Conservation (phyloP, 2,329 filamentous ascomycete genomes). For the Aspergillus tanneri region DNA sequence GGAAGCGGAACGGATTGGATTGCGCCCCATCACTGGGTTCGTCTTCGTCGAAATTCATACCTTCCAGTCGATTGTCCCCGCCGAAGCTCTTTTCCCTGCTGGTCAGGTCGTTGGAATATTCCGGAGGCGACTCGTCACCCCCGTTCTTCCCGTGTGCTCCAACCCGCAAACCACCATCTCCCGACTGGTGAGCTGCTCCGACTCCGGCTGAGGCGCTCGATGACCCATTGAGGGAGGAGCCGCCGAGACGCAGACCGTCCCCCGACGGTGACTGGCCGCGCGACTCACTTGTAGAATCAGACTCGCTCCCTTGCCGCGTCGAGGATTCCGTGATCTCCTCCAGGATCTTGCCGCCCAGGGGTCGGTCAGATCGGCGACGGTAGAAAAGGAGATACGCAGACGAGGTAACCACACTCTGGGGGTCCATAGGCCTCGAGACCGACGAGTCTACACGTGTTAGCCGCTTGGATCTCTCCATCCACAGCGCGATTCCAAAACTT, state of each 20-base stretch:
- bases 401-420: conserved; percentile 64
- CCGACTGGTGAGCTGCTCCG: conserved; percentile 70
- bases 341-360: conserved; percentile 77
- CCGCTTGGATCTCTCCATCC: background rate
- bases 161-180: conserved; percentile 59
- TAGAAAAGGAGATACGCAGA: conserved; percentile 96
- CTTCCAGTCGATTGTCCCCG: conserved; percentile 27
- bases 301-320: conserved; percentile 52
- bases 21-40: conserved; percentile 23
- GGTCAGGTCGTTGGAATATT: conserved; percentile 29
- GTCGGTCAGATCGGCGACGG: conserved; percentile 72
- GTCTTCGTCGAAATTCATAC: conserved; percentile 38
- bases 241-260: conserved; percentile 85
- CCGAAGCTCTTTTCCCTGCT: conserved; percentile 25
- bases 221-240: conserved; percentile 85
- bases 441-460: conserved; percentile 67
- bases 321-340: conserved; percentile 67
- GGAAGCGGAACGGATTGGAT: conserved; percentile 26
- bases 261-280: conserved; percentile 59
- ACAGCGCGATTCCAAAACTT: conserved; percentile 20
- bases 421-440: conserved; percentile 62
- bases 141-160: conserved; percentile 37
- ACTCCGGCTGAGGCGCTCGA: conserved; percentile 80
- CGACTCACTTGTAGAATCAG: conserved; percentile 44
- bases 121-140: conserved; percentile 32